Evolutionary conservation across 2,329 filamentous ascomycete species (phyloP), one percentile per base, ranked within the genome.

Genomic region (Aspergillus hiratsukae): DNA sequence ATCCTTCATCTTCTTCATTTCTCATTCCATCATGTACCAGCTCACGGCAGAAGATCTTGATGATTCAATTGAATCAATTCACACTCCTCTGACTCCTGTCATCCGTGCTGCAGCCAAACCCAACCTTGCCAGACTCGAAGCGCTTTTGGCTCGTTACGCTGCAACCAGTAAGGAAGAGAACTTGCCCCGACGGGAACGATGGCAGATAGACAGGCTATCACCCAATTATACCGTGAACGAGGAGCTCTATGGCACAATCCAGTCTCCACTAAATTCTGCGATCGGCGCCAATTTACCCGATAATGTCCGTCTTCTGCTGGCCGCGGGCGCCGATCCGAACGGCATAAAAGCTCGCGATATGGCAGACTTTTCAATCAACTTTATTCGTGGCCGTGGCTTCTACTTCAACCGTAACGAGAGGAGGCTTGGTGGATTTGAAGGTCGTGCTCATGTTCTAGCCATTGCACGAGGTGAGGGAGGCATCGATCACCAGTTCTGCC

Each of bases 191-290:
- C n/a, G n/a, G n/a, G n/a, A n/a, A n/a, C n/a, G n/a, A n/a, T n/a
- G 1, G 28, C 28, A 3, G 8, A 11, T n/a, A 11, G 9, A 3
- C 1, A 9, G 10, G 9, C 3, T 29, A 29, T 29, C 28, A 29
- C 28, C 28, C 28, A 11, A 29, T 4, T 11, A 3, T 11, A 29
- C 28, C 9, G 9, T 29, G 9, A 29, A n/a, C n/a, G n/a, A n/a
- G n/a, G n/a, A 29, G 9, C 2, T 29, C 1, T 4, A 31, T 31
- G 10, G 29, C 10, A 31, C 10, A 31, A 31, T 54, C 28, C 48
- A 48, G 21, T 58, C 56, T 25, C 56, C 56, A 6, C 43, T 58
- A 11, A 58, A 35, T 11, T 21, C 57, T n/a, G 57, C 57, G 23
- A 53, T 58, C 29, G 25, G n/a, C 53, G 48, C 48, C 7, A 43